Conservation (phyloP, 2,329 filamentous ascomycete genomes). For the Hyphodiscus sp. region DNA sequence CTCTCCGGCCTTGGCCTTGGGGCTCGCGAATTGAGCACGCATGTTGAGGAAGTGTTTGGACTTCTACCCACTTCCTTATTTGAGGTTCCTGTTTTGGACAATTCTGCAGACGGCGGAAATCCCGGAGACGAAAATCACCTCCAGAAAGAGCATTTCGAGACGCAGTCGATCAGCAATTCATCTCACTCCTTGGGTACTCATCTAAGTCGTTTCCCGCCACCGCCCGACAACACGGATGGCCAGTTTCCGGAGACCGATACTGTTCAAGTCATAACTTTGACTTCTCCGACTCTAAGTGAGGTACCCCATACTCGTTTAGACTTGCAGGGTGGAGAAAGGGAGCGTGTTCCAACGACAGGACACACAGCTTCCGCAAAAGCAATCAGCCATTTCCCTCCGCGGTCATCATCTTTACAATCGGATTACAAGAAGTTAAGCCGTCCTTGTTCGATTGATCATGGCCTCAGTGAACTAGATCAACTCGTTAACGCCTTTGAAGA, state of each 20-base stretch:
- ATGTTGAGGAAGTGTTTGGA: conserved; percentile 24
- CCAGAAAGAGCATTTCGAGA: background rate
- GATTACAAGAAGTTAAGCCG: conserved; percentile 8
- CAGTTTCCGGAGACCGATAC: background rate
- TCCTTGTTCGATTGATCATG: conserved; percentile 11
- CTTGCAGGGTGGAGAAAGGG: background rate
- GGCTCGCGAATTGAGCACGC: conserved; percentile 19
- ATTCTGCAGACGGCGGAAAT: background rate
- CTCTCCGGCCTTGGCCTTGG: conserved; percentile 17
- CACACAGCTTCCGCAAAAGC: background rate
- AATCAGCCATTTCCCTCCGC: conserved; percentile 5
- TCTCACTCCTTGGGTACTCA: background rate
- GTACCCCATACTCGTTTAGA: background rate
- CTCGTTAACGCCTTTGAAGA: conserved; percentile 10
- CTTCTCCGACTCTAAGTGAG: background rate
- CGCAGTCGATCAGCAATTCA: conserved; percentile 8
- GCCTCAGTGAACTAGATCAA: conserved; percentile 13
- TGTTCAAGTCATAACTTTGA: background rate
- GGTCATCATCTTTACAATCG: conserved; percentile 2
- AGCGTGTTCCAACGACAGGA: background rate
- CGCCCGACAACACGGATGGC: background rate
- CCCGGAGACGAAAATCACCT: background rate
- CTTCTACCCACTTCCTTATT: conserved; percentile 14
- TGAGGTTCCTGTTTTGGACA: conserved; percentile 8
- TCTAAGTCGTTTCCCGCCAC: background rate